Evolutionary conservation across 2,329 filamentous ascomycete species (phyloP), one percentile per base, ranked within the genome.

Genomic region (Xylariaceae sp.): DNA sequence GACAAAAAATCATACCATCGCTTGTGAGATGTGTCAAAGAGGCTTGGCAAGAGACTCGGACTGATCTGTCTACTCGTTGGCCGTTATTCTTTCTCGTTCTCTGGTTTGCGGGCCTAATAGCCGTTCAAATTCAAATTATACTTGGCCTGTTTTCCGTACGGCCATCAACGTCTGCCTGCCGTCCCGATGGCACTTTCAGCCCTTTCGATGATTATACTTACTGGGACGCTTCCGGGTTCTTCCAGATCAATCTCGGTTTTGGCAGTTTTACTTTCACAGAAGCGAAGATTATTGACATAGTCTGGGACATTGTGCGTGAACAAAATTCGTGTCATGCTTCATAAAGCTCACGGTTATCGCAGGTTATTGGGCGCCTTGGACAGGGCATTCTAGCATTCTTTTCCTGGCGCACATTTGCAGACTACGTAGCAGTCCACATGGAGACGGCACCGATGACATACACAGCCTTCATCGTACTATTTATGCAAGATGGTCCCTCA

Each of bases 351-450:
- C 19, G 7, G 8, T 39, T 48, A 37, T 19, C 12, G 3, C 6
- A 73, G 71, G 53, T 66, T 2, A 52, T 73, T 14, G 69, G 71
- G 2, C 65, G 71, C 3, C 49, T 58, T 11, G 69, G 67, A 0
- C 71, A 74, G 46, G 48, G 60, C 2, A 33, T 69, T 2, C 49
- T 73, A 23, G 68, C 65, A 1, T 65, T 59, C 21, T 33, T 67
- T 14, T 68, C 69, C 1, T 74, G 70, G 71, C 60, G 34, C 3
- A 55, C 53, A 4, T 71, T 72, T 43, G 59, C 68, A 12, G 53
- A 65, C 11, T 70, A 71, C 19, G 51, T 69, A 2, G 61, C 65
- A 6, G 54, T 63, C 2, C 68, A 66, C 0, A 72, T 72, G 60
- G 55, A 63, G 31, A 50, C 54, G 1, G 29, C 43, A 1, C 66